Evolutionary conservation across 805 yeast species (phyloP), one percentile per base, ranked within the genome.

Genomic region (Kodamaea jinghongensis): DNA sequence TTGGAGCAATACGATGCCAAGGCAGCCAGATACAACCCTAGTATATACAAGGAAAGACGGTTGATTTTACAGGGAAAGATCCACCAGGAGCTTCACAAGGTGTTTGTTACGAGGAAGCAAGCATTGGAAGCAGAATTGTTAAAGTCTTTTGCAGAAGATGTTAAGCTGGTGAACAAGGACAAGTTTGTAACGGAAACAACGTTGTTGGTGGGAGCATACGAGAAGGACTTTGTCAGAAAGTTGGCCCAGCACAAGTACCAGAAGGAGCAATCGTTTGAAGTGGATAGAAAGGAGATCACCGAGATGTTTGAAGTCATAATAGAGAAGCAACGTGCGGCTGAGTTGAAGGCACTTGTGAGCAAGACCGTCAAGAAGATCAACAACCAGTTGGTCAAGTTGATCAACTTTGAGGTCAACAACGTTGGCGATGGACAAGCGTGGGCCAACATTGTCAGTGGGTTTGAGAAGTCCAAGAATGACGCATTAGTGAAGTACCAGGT

Each of bases 1-100:
- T 51, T 88, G 10, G 65, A 61, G 0, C 55, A 63, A 9, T 91
- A 79, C 59, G 95, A 88, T 54, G 51, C 66, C 4, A 71, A 73
- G 42, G 99, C 98, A 1, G 74, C 93, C 1, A 78, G 89, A 41
- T 93, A 93, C 56, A 73, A 78, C 37, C 60, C 67, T 28, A 43
- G 73, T 2, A 95, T 90, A 2, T 93, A 85, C 58, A 54, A 68
- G 30, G 83, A 80, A 38, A 83, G 83, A 55, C 73, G 83, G 41
- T 50, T 45, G 1, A 69, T 65, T 10, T 68, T 93, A 38, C 43
- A 52, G 2, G 59, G 59, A 7, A 75, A 73, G 40, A 63, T 89
- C 31, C 76, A 78, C 48, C 44, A 27, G 7, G 52, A 52, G 32
- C 54, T 59, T 38, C 41, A 56, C 27, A 70, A 68, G 15, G 55